Evolutionary conservation across 2,329 filamentous ascomycete genomes (phyloP).

Genomic region (Colletotrichum cereale): DNA sequence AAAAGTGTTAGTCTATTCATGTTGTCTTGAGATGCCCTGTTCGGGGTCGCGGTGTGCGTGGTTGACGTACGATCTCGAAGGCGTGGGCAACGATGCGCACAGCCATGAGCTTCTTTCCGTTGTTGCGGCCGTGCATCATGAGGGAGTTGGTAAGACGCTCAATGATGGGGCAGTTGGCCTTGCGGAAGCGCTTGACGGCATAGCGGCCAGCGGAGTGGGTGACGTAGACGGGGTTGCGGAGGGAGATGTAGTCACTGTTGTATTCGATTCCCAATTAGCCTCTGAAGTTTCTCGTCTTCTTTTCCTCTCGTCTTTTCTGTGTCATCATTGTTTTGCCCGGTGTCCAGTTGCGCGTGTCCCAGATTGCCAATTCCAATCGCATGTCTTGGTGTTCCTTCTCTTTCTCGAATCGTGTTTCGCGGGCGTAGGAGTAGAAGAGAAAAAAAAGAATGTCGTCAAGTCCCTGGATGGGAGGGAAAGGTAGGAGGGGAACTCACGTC

Average conservation of each 20-base stretch:
- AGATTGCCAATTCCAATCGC: slow-evolving; percentile 32
- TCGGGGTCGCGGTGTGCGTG: slow-evolving; percentile 26
- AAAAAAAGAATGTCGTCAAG: neutral
- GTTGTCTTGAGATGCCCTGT: slow-evolving; percentile 15
- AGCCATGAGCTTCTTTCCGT: slow-evolving; percentile 99
- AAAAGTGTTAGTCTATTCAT: slow-evolving; percentile 47
- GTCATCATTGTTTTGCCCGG: neutral
- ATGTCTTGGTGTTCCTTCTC: slow-evolving; percentile 28
- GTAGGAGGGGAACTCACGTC: slow-evolving; percentile 72
- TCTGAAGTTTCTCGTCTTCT: neutral
- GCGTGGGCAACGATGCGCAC: slow-evolving; percentile 98
- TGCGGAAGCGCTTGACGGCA: slow-evolving; percentile 99
- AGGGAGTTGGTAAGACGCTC: slow-evolving; percentile 99
- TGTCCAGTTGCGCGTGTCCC: neutral
- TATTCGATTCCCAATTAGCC: slow-evolving; percentile 50
- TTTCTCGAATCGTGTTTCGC: slow-evolving; percentile 39
- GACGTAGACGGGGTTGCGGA: slow-evolving; percentile 98
- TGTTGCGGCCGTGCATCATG: slow-evolving; percentile 99
- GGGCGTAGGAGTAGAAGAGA: neutral
- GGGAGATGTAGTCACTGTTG: slow-evolving; percentile 97
- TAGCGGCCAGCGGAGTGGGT: slow-evolving; percentile 99
- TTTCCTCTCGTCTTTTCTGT: neutral
- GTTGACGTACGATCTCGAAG: slow-evolving; percentile 94
- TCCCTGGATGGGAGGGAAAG: neutral
- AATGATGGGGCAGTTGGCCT: slow-evolving; percentile 99